Percentiles rank a stretch among this genome's conserved stretches.
Conservation (phyloP, 371 early-diverging fungal species). For the Mucor piriformis region DNA sequence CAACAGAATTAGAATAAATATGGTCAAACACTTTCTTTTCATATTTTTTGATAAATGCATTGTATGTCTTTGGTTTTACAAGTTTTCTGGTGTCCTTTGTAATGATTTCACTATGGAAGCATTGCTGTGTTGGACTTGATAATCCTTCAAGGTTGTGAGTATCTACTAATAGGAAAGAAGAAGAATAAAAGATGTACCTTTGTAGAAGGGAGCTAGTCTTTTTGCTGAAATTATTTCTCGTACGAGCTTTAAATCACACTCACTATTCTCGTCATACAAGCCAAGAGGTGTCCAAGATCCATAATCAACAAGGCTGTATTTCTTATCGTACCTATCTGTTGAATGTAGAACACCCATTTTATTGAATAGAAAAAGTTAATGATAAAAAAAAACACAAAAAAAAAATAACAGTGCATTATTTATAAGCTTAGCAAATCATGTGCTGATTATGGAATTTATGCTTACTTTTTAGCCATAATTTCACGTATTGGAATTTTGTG, state of each 20-base stretch:
- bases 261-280: constrained; percentile 8
- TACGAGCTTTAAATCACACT: constrained; percentile 13
- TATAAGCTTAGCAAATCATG: constrained; percentile 7
- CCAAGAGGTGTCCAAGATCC: constrained; percentile 21
- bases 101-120: too few relatives aligned
- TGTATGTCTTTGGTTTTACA: constrained; percentile 1
- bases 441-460: not conserved
- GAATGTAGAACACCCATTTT: constrained; percentile 9
- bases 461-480: too few relatives aligned
- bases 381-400: not conserved
- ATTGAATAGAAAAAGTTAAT: not conserved
- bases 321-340: constrained; percentile 1
- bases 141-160: too few relatives aligned
- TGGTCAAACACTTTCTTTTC: constrained; percentile 8
- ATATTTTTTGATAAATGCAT: constrained; percentile 3
- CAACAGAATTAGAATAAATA: constrained; percentile 70
- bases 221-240: constrained; percentile 17
- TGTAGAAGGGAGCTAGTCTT: constrained; percentile 19
- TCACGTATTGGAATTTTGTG: too few relatives aligned
- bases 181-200: constrained; percentile 7
- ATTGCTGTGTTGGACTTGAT: not conserved
- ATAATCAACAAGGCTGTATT: constrained; percentile 5
- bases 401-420: not conserved
- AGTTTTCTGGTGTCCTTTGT: not conserved
- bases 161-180: too few relatives aligned